phyloP scores from a whole-genome alignment of 495 filamentous ascomycete genomes.

The Tuber magnatum region DNA sequence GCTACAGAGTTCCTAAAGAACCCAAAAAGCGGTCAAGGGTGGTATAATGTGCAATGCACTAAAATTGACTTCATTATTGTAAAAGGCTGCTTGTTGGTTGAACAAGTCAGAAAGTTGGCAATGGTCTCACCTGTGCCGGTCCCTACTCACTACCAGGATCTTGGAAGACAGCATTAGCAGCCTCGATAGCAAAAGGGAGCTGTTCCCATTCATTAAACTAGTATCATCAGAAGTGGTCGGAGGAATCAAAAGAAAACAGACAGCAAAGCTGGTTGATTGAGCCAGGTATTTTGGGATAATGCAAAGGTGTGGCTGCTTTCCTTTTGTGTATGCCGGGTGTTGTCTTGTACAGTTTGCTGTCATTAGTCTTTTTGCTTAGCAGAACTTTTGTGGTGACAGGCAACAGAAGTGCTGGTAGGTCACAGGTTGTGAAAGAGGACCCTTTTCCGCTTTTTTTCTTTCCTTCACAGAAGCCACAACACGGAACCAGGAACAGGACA shows the following conservation, averaged over 20 bases:
- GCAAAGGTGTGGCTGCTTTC: too few species aligned
- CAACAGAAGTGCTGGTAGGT: too few species aligned
- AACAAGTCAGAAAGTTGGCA: constrained; percentile 65
- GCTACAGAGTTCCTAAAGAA: constrained; percentile 88
- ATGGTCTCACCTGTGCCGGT: constrained; percentile 72
- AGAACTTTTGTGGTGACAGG: too few species aligned
- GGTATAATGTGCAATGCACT: constrained; percentile 77
- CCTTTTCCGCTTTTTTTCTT: too few species aligned
- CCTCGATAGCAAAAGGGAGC: constrained; percentile 76
- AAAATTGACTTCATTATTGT: constrained; percentile 70
- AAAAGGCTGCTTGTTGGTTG: constrained; percentile 69
- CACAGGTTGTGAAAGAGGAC: too few species aligned
- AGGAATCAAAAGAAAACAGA: too few species aligned
- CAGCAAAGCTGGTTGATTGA: constrained; percentile 76
- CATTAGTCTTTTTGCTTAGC: too few species aligned
- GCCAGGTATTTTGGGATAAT: too few species aligned
- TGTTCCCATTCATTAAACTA: constrained; percentile 88
- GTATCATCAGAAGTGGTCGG: constrained; percentile 81
- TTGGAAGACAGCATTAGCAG: constrained; percentile 89
- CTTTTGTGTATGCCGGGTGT: too few species aligned
- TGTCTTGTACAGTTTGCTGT: too few species aligned
- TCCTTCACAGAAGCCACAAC: too few species aligned
- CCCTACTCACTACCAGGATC: constrained; percentile 68
- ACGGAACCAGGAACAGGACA: too few species aligned
- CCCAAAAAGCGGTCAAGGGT: constrained; percentile 64